Base-by-base conservation (phyloP, 371 early-diverging fungal species). In the Apophysomyces ossiformis region DNA sequence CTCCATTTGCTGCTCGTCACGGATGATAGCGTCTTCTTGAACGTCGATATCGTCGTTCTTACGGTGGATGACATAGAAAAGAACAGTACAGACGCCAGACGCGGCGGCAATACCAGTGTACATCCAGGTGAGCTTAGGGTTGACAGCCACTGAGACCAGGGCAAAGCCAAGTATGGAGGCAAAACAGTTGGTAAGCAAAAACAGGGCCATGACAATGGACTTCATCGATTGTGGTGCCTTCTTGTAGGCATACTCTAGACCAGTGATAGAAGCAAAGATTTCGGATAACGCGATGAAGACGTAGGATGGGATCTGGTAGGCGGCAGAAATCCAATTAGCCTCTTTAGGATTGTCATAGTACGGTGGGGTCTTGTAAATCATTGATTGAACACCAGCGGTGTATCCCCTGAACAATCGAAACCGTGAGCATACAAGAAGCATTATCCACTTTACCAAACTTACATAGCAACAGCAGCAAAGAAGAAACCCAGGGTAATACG, bases 241-340 rank as follows among this genome's bases (percentile, higher is more conserved):
- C 69, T 85, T 89, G 87, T 86, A 93, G 9, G 93, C 93, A 68
- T 86, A 91, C 77, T 93, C 93, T 26, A 90, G 80, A 63, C 92
- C 93, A 5, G 92, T 92, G 57, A 89, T 85, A 26, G 89, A 89
- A 0, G 90, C 82, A 66, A 93, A 90, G 43, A 90, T 86, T 81
- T 89, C 90, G 39, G 90, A 87, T 59, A 89, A 79, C 38, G 87
- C 91, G 46, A 90, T 78, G 16, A 88, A 69, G 44, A 87, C 75
- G 57, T 89, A 93, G 12, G 89, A 84, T 15, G 90, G 90, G 37
- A 90, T 71, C 68, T 91, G 91, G 59, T 78, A 78, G 79, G 85
- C 91, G 58, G 90, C 86, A 62, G 81, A 78, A 15, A 93, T 81
- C 38, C 82, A 66, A 66, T 81, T 68, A 32, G 70, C 65, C 21